Evolutionary conservation across 495 filamentous ascomycete species (phyloP).

Genomic region (Aspergillus steynii): DNA sequence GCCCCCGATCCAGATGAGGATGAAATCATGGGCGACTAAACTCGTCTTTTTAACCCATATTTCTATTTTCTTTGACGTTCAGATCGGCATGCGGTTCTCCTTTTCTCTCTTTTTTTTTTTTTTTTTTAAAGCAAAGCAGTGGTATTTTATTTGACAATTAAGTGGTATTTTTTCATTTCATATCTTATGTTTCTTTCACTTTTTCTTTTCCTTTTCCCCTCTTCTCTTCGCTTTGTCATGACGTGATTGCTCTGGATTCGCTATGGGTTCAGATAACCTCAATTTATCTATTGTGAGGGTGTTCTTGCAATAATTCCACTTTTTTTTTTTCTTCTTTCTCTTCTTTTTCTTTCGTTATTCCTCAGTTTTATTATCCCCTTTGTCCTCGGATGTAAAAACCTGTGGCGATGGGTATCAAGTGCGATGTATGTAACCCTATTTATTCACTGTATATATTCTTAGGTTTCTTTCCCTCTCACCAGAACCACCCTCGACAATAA

Average conservation of each 20-base stretch:
- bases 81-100: not conserved
- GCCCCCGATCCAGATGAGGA: constrained; percentile 61
- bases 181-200: not conserved
- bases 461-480: not conserved
- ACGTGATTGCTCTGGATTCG: not conserved
- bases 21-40: constrained; percentile 69
- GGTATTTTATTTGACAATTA: not conserved
- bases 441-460: constrained; percentile 13
- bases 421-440: constrained; percentile 18
- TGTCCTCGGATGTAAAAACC: not conserved
- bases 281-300: constrained; percentile 3
- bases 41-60: constrained; percentile 7
- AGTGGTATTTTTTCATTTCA: not conserved
- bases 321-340: constrained; percentile 15
- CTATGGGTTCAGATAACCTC: constrained; percentile 5
- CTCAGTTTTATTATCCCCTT: not conserved
- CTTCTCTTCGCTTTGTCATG: not conserved
- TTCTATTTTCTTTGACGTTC: not conserved
- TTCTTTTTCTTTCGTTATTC: constrained; percentile 7
- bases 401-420: constrained; percentile 1
- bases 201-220: not conserved
- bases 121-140: not conserved
- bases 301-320: constrained; percentile 1
- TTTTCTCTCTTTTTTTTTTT: too few relatives aligned
- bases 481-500: not conserved